Evolutionary conservation across 2,329 filamentous ascomycete species (phyloP), one percentile per base, ranked within the genome.

Genomic region (Monilinia aucupariae): DNA sequence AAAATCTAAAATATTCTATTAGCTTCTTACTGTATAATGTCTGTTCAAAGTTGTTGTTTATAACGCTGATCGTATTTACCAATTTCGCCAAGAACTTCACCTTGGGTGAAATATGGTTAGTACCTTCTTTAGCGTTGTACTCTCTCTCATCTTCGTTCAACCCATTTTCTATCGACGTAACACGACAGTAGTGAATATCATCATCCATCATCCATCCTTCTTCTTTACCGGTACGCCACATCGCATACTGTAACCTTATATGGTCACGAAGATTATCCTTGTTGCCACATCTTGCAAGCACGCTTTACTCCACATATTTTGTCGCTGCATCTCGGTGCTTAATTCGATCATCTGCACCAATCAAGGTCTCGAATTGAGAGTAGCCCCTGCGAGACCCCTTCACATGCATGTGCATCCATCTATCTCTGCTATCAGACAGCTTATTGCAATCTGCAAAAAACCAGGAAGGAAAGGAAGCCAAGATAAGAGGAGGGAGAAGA

Each of bases 391-490:
- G 27, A 59, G 45, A 39, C 45, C 45, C 56, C 22, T 50, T 37
- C 43, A 50, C 39, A 34, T 50, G 55, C 55, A 59, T 49, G 39
- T 59, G 55, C 55, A 56, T n/a, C 9, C n/a, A n/a, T n/a, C 22
- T 41, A 56, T 32, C 39, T 41, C 27, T 56, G 41, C 39, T 41
- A 55, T 55, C 17, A 51, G 49, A 34, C 37, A n/a, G 25, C 51
- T 22, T 43, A 20, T 32, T n/a, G n/a, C n/a, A n/a, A n/a, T n/a
- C n/a, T 22, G 39, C 13, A 45, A 25, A 8, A 20, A n/a, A 55
- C 39, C 15, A 30, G 25, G 17, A 32, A 15, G 27, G 25, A 45
- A 45, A 34, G 53, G 41, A 34, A 15, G 22, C 39, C 30, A n/a
- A n/a, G 20, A 45, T 17, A n/a, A 45, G n/a, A n/a, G 17, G 20